A percentile compares a stretch with the other conserved stretches of the same genome.
Conservation (phyloP, 371 early-diverging fungal species). For the Nematocida displodere region DNA sequence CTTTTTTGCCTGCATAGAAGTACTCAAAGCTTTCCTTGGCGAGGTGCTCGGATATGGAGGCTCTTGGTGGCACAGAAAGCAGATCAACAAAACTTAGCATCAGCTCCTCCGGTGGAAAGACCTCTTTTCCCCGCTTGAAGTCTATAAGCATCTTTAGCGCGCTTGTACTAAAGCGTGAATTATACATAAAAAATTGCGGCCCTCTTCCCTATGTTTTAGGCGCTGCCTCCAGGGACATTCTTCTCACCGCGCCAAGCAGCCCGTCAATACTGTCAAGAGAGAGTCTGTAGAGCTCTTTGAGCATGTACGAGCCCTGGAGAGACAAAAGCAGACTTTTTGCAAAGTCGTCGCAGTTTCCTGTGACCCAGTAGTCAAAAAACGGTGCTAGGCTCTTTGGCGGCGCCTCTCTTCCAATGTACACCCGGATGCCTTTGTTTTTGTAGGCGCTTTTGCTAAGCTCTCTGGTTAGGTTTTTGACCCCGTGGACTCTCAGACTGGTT, state of each 20-base stretch:
- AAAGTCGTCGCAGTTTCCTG: constrained; percentile 64
- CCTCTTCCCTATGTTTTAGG: not conserved
- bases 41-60: not conserved
- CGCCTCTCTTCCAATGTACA: constrained; percentile 60
- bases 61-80: not conserved
- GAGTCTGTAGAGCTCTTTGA: constrained; percentile 28
- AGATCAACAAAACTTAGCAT: constrained; percentile 22
- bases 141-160: constrained; percentile 20
- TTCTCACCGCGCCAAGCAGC: not conserved
- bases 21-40: constrained; percentile 29
- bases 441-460: constrained; percentile 66
- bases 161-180: constrained; percentile 16
- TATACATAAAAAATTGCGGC: constrained; percentile 46
- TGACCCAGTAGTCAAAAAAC: constrained; percentile 63
- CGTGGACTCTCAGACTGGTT: constrained; percentile 85
- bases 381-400: constrained; percentile 56
- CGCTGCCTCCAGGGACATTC: constrained; percentile 35
- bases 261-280: not conserved
- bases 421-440: constrained; percentile 49
- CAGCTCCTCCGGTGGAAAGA: not conserved
- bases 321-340: constrained; percentile 10
- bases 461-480: constrained; percentile 78
- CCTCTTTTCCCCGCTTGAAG: constrained; percentile 25
- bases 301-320: constrained; percentile 21
- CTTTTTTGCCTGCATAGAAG: constrained; percentile 17